These are phyloP conservation scores for Colletotrichum paranaense DNA, from an alignment of 2,329 filamentous ascomycete genomes.

Conservation along the genomic window DNA sequence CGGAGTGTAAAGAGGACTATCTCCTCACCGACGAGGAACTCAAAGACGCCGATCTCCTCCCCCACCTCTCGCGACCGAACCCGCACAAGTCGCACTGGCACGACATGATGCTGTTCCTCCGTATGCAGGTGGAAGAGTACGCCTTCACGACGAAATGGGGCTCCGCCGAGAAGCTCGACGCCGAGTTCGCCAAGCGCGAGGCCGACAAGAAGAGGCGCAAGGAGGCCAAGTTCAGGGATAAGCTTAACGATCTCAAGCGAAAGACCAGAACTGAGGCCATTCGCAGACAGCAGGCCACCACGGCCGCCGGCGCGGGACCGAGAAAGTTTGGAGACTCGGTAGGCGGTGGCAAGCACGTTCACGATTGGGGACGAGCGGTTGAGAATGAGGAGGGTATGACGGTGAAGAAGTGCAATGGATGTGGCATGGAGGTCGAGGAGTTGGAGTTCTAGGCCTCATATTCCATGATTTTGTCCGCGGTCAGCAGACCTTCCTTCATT, in stretches of 20 bases:
- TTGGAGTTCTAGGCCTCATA: conserved; percentile 65
- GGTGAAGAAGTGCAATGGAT: conserved; percentile 82
- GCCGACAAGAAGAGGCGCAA: conserved; percentile 85
- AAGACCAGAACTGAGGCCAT: conserved; percentile 93
- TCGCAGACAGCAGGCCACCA: conserved; percentile 73
- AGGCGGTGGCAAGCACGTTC: conserved; percentile 79
- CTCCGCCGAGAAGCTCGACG: conserved; percentile 84
- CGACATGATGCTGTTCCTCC: conserved; percentile 97
- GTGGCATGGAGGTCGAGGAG: conserved; percentile 84
- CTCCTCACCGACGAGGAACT: conserved; percentile 90
- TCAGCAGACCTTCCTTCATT: background rate
- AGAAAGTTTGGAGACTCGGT: conserved; percentile 82
- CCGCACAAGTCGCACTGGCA: conserved; percentile 97
- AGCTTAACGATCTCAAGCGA: conserved; percentile 91
- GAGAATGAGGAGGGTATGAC: conserved; percentile 79
- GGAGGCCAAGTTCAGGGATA: conserved; percentile 91
- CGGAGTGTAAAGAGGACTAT: conserved; percentile 95
- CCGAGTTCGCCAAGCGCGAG: conserved; percentile 85
- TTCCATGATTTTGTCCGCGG: background rate
- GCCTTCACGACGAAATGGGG: conserved; percentile 94
- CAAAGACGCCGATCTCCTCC: conserved; percentile 86
- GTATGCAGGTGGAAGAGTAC: conserved; percentile 94
- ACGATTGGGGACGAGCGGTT: conserved; percentile 84
- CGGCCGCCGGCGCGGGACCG: conserved; percentile 60
- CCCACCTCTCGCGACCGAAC: conserved; percentile 89